Percentiles rank a stretch among this genome's conserved stretches.
phyloP scores from a whole-genome alignment of 306 rosid species.

The Erythrophleum fordii region DNA sequence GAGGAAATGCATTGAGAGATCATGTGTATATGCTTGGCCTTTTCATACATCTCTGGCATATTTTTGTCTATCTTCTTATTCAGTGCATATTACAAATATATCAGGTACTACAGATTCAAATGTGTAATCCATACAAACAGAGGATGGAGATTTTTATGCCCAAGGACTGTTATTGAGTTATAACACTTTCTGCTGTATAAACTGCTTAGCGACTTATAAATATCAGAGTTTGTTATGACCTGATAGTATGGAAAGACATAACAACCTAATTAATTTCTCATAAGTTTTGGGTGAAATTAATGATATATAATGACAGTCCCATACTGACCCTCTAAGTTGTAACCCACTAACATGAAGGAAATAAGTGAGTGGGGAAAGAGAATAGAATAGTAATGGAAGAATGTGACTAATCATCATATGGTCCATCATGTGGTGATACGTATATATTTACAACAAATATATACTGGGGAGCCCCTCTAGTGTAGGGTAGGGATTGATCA shows the following conservation, averaged over 20 bases:
- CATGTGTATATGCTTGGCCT: not conserved
- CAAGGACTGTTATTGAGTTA: conserved; percentile 14
- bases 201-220: not conserved
- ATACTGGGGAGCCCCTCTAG: conserved; percentile 46
- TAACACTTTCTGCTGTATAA: not conserved
- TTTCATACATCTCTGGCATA: not conserved
- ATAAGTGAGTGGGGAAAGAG: conserved; percentile 22
- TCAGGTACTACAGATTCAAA: not conserved
- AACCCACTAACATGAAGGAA: conserved; percentile 35
- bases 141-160: conserved; percentile 33
- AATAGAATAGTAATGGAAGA: conserved; percentile 46
- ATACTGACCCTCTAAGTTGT: not conserved
- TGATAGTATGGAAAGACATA: conserved; percentile 33
- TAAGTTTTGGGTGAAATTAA: too few relatives aligned
- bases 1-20: not conserved
- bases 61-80: too few relatives aligned
- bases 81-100: too few relatives aligned
- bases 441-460: conserved; percentile 43
- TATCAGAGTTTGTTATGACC: too few relatives aligned
- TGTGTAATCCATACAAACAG: not conserved
- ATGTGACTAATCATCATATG: conserved; percentile 52
- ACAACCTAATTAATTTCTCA: not conserved
- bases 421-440: conserved; percentile 49
- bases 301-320: not conserved
- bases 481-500: conserved; percentile 57